These are phyloP conservation scores for Purpureocillium takamizusanense DNA, from an alignment of 2,329 filamentous ascomycete genomes.

Conservation along the genomic window DNA sequence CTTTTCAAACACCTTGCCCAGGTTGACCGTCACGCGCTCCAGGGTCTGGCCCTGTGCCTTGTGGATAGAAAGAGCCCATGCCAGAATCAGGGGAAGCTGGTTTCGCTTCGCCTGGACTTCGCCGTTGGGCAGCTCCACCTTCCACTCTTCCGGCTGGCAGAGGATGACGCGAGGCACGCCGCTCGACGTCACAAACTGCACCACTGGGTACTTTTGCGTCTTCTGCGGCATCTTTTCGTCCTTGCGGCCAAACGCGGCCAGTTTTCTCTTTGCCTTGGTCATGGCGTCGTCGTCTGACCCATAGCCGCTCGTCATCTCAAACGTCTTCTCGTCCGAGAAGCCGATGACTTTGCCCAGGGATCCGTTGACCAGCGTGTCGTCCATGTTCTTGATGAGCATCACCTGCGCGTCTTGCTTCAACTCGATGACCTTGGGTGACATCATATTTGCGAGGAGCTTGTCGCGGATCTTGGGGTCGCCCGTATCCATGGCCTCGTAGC, in stretches of 20 bases:
- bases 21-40: constrained; percentile 87
- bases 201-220: constrained; percentile 64
- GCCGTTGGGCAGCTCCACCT: constrained; percentile 90
- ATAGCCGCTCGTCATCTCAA: constrained; percentile 28
- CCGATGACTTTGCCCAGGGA: constrained; percentile 72
- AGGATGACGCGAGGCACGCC: constrained; percentile 58
- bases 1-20: constrained; percentile 90
- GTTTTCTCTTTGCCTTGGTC: constrained; percentile 44
- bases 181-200: constrained; percentile 71
- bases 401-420: constrained; percentile 92
- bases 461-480: constrained; percentile 67
- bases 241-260: constrained; percentile 41
- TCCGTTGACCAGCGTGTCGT: constrained; percentile 87
- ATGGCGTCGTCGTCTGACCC: constrained; percentile 32
- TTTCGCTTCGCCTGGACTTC: constrained; percentile 83
- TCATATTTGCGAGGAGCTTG: constrained; percentile 77
- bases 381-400: constrained; percentile 99
- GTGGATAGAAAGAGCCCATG: constrained; percentile 95
- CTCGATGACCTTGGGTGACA: constrained; percentile 74
- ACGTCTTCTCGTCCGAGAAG: constrained; percentile 29
- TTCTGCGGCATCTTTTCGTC: constrained; percentile 29
- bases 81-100: constrained; percentile 81
- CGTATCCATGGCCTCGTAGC: constrained; percentile 66
- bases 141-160: constrained; percentile 86
- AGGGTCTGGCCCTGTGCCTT: constrained; percentile 95